A percentile compares a stretch with the other conserved stretches of the same genome.
Evolutionary conservation across 164 flowering plant genomes (phyloP).

Genomic region (Piper longum): DNA sequence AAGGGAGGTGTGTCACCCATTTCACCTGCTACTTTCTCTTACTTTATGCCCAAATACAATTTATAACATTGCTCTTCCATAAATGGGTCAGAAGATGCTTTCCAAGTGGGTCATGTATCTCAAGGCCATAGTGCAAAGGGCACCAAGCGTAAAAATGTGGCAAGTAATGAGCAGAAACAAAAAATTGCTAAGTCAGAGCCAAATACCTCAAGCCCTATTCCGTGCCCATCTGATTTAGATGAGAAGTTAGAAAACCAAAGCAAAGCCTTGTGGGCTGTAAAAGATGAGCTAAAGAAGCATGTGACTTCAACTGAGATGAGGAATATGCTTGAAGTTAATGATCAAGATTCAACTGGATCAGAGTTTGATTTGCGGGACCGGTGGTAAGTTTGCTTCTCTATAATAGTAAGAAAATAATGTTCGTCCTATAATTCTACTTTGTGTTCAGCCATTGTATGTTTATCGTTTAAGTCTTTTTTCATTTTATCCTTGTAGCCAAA

Average conservation of each 20-base stretch:
- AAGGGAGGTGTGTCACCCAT: conserved; percentile 21
- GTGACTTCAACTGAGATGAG: conserved; percentile 67
- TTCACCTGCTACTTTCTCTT: not conserved
- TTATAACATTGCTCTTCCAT: not conserved
- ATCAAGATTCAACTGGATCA: conserved; percentile 69
- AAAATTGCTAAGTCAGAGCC: conserved; percentile 46
- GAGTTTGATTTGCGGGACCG: conserved; percentile 81
- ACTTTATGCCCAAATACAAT: not conserved
- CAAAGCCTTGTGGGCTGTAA: conserved; percentile 64
- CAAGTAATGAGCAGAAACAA: conserved; percentile 24
- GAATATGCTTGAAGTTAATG: conserved; percentile 82
- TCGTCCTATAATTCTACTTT: too few species aligned
- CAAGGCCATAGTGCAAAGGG: conserved; percentile 27
- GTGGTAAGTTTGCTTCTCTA: conserved; percentile 35
- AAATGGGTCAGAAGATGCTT: conserved; percentile 16
- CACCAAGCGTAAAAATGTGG: conserved; percentile 46
- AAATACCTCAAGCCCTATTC: conserved; percentile 15
- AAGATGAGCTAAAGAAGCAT: conserved; percentile 75
- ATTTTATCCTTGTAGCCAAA: too few species aligned
- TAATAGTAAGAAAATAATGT: too few species aligned
- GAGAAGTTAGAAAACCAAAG: conserved; percentile 50
- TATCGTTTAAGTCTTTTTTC: too few species aligned
- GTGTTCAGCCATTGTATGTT: too few species aligned
- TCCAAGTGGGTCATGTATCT: conserved; percentile 15
- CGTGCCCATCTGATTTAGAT: conserved; percentile 21